Evolutionary conservation across 2,329 filamentous ascomycete species (phyloP), one percentile per base, ranked within the genome.

Genomic region (Bipolaris cookei): DNA sequence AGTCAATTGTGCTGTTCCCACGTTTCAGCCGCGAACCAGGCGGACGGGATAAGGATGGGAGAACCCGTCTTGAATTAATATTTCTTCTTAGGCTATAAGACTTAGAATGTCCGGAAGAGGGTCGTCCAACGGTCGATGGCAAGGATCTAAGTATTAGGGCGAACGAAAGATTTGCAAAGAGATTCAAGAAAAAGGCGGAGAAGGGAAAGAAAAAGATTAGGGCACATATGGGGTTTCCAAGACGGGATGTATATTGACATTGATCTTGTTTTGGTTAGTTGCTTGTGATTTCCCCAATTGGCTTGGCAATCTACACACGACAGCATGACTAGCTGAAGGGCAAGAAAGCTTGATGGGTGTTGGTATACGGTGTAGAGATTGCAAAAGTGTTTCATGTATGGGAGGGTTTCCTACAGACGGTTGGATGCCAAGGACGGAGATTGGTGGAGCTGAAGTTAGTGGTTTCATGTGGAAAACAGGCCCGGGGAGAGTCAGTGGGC

Each of bases 401-500:
- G 39, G 8, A 42, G 39, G 21, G 37, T 39, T 42, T n/a, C 8
- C 20, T 42, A 21, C 3, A 25, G 23, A 13, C 39, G 39, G 14
- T 14, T 42, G 21, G 13, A 42, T 25, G 39, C 39, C 39, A 42
- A 42, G 39, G 13, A 42, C 39, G 39, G 39, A 42, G 39, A 42
- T 42, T 42, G 23, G 39, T 42, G 39, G 39, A 25, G 20, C 39
- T 42, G 20, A 42, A 23, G 13, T 42, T 42, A 25, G 39, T 42
- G 28, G 39, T 42, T 42, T 42, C 39, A 42, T 42, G n/a, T 42
- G 39, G 39, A 14, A 41, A 42, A n/a, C 13, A 42, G 39, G 39
- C 20, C 39, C 39, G 39, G 13, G 20, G 18, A 23, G 28, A 30
- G 28, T 30, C 39, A 21, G 3, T 21, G 21, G 21, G 18, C 39